Evolutionary conservation across 768 basidiomycete species (phyloP).

Genomic region (Candolleomyces eurysporus): DNA sequence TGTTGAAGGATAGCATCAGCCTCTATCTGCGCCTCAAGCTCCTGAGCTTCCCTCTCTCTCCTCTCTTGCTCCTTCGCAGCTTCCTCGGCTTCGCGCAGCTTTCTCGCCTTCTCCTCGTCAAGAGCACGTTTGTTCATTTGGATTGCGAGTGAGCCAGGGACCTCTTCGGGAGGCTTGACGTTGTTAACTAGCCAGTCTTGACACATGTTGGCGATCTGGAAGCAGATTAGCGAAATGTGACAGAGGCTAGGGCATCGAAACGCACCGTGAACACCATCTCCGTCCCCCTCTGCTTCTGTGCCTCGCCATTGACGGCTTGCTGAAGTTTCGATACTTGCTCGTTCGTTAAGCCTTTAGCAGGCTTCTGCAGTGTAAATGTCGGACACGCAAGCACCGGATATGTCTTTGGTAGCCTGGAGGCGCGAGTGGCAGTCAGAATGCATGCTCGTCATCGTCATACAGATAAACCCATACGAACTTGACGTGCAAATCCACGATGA

Average conservation of each 20-base stretch:
- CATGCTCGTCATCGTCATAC: too few relatives aligned
- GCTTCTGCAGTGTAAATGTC: slow-evolving; percentile 65
- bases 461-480: slow-evolving; percentile 45
- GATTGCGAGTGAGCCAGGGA: slow-evolving; percentile 63
- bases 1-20: slow-evolving; percentile 62
- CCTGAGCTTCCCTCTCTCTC: slow-evolving; percentile 51
- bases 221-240: neutral
- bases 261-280: slow-evolving; percentile 80
- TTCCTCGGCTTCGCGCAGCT: slow-evolving; percentile 54
- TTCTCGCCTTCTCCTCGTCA: slow-evolving; percentile 63
- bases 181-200: slow-evolving; percentile 71
- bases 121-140: slow-evolving; percentile 76
- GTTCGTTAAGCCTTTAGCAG: slow-evolving; percentile 54
- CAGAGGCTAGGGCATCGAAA: slow-evolving; percentile 3
- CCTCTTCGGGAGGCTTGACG: slow-evolving; percentile 56
- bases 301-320: slow-evolving; percentile 62
- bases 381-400: slow-evolving; percentile 75
- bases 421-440: slow-evolving; percentile 2
- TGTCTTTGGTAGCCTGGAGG: slow-evolving; percentile 70
- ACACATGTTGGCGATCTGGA: slow-evolving; percentile 60
- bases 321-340: slow-evolving; percentile 58
- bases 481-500: slow-evolving; percentile 65
- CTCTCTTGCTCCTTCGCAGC: slow-evolving; percentile 49
- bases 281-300: slow-evolving; percentile 59
- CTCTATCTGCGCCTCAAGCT: slow-evolving; percentile 64